phyloP scores from a whole-genome alignment of 306 rosid species.

The Corylus heterophylla region DNA sequence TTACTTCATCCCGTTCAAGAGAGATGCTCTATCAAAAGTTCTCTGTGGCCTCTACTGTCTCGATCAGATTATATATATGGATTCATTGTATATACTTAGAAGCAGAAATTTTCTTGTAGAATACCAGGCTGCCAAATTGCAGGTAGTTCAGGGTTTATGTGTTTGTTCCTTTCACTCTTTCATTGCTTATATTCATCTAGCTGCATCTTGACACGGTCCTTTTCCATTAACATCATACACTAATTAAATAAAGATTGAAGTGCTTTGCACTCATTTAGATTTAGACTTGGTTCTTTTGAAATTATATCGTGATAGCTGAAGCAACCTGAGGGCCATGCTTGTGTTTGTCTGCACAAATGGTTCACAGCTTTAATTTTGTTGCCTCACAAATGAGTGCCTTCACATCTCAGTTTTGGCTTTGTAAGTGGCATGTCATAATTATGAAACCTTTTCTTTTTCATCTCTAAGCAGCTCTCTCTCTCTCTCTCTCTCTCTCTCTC shows the following conservation, averaged over 20 bases:
- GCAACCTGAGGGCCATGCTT: background rate
- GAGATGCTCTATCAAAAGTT: too few species aligned
- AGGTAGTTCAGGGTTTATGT: background rate
- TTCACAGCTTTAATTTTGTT: background rate
- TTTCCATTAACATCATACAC: background rate
- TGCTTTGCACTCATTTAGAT: background rate
- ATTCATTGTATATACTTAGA: background rate
- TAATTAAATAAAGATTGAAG: background rate
- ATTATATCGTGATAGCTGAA: background rate
- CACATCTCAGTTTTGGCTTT: background rate
- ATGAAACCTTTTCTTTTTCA: background rate
- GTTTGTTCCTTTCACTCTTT: background rate
- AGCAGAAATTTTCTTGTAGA: background rate
- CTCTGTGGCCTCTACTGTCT: background rate
- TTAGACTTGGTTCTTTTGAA: too few species aligned
- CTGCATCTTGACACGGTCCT: background rate
- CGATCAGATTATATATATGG: background rate
- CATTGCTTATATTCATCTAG: background rate
- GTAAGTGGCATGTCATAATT: background rate
- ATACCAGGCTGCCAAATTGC: background rate
- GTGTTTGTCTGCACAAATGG: background rate
- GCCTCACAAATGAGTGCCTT: background rate
- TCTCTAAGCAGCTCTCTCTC: background rate
- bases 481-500: background rate
- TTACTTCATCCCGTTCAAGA: conserved; percentile 18